Conservation (phyloP, 371 early-diverging fungal genomes). For the Actinomucor elegans region DNA sequence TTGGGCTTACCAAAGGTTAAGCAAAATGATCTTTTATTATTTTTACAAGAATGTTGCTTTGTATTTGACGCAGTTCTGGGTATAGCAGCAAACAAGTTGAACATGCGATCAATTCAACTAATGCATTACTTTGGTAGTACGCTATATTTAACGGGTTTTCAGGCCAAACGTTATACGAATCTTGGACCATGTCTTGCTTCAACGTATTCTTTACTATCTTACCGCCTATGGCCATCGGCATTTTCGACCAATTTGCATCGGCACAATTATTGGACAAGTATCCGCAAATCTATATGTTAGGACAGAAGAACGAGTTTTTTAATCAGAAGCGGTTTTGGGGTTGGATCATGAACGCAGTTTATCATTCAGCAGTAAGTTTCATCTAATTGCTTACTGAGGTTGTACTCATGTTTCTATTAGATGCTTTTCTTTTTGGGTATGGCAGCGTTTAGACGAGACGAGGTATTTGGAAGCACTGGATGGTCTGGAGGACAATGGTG, state of each 20-base stretch:
- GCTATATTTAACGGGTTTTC: constrained; percentile 88
- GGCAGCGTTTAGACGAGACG: constrained; percentile 24
- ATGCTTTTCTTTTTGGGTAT: constrained; percentile 27
- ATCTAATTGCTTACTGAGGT: not conserved
- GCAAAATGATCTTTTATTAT: constrained; percentile 85
- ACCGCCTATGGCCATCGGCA: constrained; percentile 87
- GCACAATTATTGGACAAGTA: constrained; percentile 93
- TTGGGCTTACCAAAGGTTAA: constrained; percentile 89
- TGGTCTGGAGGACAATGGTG: constrained; percentile 68
- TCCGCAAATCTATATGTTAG: constrained; percentile 94
- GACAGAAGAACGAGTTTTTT: constrained; percentile 88
- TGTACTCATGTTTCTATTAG: constrained; percentile 1
- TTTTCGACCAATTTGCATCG: constrained; percentile 90
- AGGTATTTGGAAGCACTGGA: constrained; percentile 41
- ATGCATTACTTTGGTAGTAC: constrained; percentile 43
- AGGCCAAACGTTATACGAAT: constrained; percentile 91
- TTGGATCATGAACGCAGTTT: constrained; percentile 90
- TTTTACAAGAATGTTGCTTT: constrained; percentile 97
- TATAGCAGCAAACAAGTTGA: constrained; percentile 13
- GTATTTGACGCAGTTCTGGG: constrained; percentile 97
- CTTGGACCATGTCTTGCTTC: constrained; percentile 89
- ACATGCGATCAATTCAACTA: not conserved
- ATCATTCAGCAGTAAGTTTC: constrained; percentile 70
- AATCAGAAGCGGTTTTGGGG: constrained; percentile 92
- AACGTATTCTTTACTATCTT: constrained; percentile 88